Evolutionary conservation across 352 stramenopile species (phyloP).

Genomic region (Detonula confervacea): DNA sequence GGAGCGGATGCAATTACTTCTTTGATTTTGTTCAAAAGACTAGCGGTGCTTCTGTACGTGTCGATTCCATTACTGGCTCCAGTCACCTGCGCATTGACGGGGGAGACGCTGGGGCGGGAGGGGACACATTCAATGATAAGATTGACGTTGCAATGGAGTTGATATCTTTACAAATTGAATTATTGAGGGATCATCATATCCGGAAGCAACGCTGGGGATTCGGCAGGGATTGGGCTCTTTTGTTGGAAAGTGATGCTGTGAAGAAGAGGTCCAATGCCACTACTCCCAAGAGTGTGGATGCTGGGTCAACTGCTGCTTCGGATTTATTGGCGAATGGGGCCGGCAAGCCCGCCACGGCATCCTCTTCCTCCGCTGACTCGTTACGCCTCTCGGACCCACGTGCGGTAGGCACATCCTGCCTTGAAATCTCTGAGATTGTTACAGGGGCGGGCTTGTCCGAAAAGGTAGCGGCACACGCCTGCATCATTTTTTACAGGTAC

Average conservation of each 20-base stretch:
- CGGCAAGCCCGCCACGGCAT: slow-evolving; percentile 9
- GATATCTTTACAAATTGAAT: slow-evolving; percentile 79
- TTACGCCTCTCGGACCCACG: slow-evolving; percentile 52
- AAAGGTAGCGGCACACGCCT: slow-evolving; percentile 69
- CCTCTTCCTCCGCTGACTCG: slow-evolving; percentile 25
- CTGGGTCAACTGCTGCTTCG: slow-evolving; percentile 6
- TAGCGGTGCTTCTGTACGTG: slow-evolving; percentile 55
- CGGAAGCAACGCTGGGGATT: slow-evolving; percentile 80
- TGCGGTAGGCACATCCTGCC: slow-evolving; percentile 57
- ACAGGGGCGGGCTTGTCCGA: slow-evolving; percentile 50
- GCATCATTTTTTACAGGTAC: slow-evolving; percentile 83
- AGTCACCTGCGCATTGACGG: slow-evolving; percentile 79
- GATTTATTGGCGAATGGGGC: slow-evolving; percentile 6
- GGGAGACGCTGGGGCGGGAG: slow-evolving; percentile 19
- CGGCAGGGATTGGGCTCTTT: slow-evolving; percentile 80
- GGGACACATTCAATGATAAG: slow-evolving; percentile 46
- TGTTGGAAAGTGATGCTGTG: slow-evolving; percentile 41
- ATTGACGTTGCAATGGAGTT: slow-evolving; percentile 75
- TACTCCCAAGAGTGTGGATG: slow-evolving; percentile 17
- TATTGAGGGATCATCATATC: slow-evolving; percentile 78
- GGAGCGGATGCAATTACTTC: slow-evolving; percentile 60
- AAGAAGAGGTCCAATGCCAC: slow-evolving; percentile 8
- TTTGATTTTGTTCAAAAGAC: slow-evolving; percentile 79
- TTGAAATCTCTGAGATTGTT: slow-evolving; percentile 79
- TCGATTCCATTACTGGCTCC: slow-evolving; percentile 75